Evolutionary conservation across 768 basidiomycete species (phyloP).

Genomic region (Tephrocybe rancida): DNA sequence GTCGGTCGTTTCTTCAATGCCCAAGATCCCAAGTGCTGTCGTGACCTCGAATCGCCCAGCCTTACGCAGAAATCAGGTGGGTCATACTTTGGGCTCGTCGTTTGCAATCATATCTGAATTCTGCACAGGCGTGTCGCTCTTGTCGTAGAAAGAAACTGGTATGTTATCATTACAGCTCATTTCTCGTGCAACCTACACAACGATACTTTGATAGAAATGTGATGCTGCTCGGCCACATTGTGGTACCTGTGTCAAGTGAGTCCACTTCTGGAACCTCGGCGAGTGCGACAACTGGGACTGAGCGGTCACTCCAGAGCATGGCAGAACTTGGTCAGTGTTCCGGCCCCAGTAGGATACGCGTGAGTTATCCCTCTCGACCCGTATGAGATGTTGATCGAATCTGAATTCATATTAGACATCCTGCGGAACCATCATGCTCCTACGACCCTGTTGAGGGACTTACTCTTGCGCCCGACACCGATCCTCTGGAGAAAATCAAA

Average conservation of each 20-base stretch:
- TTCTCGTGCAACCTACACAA: neutral
- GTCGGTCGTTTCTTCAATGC: slow-evolving; percentile 49
- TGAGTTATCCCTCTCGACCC: slow-evolving; percentile 35
- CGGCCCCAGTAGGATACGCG: slow-evolving; percentile 86
- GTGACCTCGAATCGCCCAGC: slow-evolving; percentile 56
- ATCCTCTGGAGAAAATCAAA: slow-evolving; percentile 79
- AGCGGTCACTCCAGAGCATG: slow-evolving; percentile 51
- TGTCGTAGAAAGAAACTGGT: slow-evolving; percentile 87
- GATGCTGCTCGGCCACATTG: slow-evolving; percentile 88
- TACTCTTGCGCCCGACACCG: slow-evolving; percentile 72
- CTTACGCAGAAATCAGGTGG: slow-evolving; percentile 79
- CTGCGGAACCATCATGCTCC: slow-evolving; percentile 81
- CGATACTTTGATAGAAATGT: slow-evolving; percentile 63
- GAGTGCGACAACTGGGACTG: neutral
- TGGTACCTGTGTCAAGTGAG: slow-evolving; percentile 81
- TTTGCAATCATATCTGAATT: slow-evolving; percentile 2
- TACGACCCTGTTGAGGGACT: slow-evolving; percentile 89
- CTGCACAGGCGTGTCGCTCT: slow-evolving; percentile 70
- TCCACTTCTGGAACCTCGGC: slow-evolving; percentile 11
- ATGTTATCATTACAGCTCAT: slow-evolving; percentile 26
- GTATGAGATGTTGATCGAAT: slow-evolving; percentile 12
- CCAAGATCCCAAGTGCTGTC: slow-evolving; percentile 55
- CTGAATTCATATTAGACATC: slow-evolving; percentile 54
- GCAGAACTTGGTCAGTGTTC: slow-evolving; percentile 81
- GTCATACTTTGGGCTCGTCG: neutral